Base-by-base conservation (phyloP, 2,329 filamentous ascomycete species). In the Truncatella angustata region DNA sequence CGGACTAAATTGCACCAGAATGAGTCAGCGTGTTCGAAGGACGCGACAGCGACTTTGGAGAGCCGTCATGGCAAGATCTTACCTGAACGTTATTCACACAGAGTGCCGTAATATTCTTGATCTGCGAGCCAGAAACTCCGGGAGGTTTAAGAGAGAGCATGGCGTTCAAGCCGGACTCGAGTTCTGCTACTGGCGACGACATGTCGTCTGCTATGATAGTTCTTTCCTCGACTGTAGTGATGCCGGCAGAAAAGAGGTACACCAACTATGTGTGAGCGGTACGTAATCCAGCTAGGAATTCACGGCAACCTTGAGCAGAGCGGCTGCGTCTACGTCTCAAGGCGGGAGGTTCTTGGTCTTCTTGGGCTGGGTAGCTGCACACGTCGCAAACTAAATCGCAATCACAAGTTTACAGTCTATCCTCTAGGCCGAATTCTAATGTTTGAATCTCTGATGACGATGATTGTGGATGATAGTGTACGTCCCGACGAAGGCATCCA, bases 1-100 rank as follows among this genome's bases (percentile, higher is more conserved):
- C 93, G 73, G 89, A 93, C 94, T 97, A 76, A 66, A 12, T 64
- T 20, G 32, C 58, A 51, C 24, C 16, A 36, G 34, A 43, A 43
- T 40, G 47, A 46, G 49, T 53, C 47, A 52, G 55, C 53, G 57
- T 56, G 52, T 63, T 62, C 60, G 56, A 56, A 60, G 16, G 54
- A 43, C 57, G 54, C 54, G 35, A 51, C 42, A 36, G 48, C 18
- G 43, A 16, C 53, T 28, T 47, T 36, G 28, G 36, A 44, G 23
- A 26, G 26, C 45, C 34, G 16, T 11, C 32, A 44, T 48, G 55
- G 48, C 53, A 52, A 54, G 43, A 54, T 63, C 84, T 75, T 88
- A 96, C 91, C 87, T 96, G 87, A 63, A 96, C 86, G 70, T 96
- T 95, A 66, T 84, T 85, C 56, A 91, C 88, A 75, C 93, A 97